phyloP scores from a whole-genome alignment of 371 early-diverging fungal genomes.

The Syncephalastrum monosporum region DNA sequence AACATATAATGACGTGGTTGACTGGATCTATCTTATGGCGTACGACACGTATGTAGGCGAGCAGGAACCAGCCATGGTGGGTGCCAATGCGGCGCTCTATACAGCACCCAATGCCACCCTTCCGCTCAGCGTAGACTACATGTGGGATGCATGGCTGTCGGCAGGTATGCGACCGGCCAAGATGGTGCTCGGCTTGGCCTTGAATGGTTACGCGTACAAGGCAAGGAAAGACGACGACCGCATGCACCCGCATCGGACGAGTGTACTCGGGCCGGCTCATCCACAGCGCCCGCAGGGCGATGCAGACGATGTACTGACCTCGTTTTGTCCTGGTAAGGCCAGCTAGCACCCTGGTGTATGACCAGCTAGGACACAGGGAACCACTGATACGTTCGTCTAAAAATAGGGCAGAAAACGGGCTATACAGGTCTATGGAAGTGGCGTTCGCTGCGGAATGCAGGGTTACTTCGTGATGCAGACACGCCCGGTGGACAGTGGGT shows the following conservation, averaged over 20 bases:
- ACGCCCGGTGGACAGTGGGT: slow-evolving; percentile 48
- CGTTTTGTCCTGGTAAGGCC: slow-evolving; percentile 27
- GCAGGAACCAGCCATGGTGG: neutral
- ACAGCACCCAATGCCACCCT: neutral
- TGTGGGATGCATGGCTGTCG: slow-evolving; percentile 8
- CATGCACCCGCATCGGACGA: neutral
- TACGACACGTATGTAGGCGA: slow-evolving; percentile 6
- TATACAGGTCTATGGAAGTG: slow-evolving; percentile 55
- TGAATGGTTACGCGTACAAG: slow-evolving; percentile 7
- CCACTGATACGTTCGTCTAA: slow-evolving; percentile 14
- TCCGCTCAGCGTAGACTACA: slow-evolving; percentile 2
- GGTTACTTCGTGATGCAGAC: slow-evolving; percentile 36
- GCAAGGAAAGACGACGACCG: slow-evolving; percentile 3
- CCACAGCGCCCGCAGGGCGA: slow-evolving; percentile 42
- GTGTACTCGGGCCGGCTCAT: slow-evolving; percentile 11
- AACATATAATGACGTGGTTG: slow-evolving; percentile 4
- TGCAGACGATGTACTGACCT: slow-evolving; percentile 41
- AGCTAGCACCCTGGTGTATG: slow-evolving; percentile 9
- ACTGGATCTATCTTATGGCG: slow-evolving; percentile 7
- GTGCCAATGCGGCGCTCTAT: slow-evolving; percentile 5
- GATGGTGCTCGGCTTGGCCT: slow-evolving; percentile 3
- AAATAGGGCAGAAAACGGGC: neutral
- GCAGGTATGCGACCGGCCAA: too few species aligned
- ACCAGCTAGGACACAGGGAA: neutral
- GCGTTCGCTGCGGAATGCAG: slow-evolving; percentile 55